Percentiles rank a stretch among this genome's conserved stretches.
These are phyloP conservation scores for Herpotrichia juniperi DNA, from an alignment of 2,329 filamentous ascomycete genomes.

Conservation along the genomic window DNA sequence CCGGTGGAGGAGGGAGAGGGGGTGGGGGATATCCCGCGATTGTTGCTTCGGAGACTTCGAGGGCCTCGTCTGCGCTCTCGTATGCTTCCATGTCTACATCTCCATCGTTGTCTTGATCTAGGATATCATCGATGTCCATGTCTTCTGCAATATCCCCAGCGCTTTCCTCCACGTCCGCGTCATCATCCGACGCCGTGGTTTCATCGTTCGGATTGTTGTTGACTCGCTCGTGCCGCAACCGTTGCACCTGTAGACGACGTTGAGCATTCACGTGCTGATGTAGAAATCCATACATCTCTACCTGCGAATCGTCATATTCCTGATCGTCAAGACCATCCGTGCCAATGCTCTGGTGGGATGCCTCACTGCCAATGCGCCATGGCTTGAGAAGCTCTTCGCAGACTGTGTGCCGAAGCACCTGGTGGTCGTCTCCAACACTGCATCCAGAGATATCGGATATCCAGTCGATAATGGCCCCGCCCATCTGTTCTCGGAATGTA, in stretches of 20 bases:
- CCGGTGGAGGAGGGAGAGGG: constrained; percentile 60
- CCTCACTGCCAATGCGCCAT: constrained; percentile 86
- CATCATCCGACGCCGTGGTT: constrained; percentile 49
- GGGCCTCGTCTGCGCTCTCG: constrained; percentile 64
- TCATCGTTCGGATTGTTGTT: constrained; percentile 55
- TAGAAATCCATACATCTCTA: constrained; percentile 38
- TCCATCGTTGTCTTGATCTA: constrained; percentile 54
- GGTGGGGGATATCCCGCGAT: constrained; percentile 76
- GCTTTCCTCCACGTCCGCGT: constrained; percentile 54
- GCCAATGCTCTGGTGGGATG: constrained; percentile 78
- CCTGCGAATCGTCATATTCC: constrained; percentile 64
- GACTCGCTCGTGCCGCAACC: constrained; percentile 27
- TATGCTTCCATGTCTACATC: constrained; percentile 58
- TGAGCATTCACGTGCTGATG: constrained; percentile 32
- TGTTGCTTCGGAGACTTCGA: constrained; percentile 79
- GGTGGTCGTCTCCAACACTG: constrained; percentile 77
- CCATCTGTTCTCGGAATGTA: constrained; percentile 98
- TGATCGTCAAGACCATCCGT: constrained; percentile 84
- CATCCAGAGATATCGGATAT: constrained; percentile 90
- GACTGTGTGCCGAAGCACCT: constrained; percentile 78
- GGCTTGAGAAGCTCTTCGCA: constrained; percentile 90
- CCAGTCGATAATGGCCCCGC: constrained; percentile 97
- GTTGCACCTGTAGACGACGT: constrained; percentile 32
- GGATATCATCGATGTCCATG: constrained; percentile 54
- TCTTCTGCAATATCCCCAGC: constrained; percentile 47